A percentile compares a stretch with the other conserved stretches of the same genome.
Evolutionary conservation across 2,329 filamentous ascomycete genomes (phyloP).

Genomic region (Ceratocystis cubensis): DNA sequence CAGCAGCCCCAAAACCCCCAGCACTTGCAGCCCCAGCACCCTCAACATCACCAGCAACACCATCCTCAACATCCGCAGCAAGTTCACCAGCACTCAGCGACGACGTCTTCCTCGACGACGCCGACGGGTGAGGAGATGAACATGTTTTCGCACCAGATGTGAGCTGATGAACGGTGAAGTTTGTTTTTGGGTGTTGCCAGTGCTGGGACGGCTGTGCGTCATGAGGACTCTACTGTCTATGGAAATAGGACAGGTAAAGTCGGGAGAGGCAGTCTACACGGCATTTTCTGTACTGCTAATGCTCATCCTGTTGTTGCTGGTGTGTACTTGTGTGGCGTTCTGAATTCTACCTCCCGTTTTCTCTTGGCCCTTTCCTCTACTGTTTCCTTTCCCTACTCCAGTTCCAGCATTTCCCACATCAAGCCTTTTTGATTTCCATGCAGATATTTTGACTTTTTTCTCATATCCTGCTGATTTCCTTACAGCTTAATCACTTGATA

Average conservation of each 20-base stretch:
- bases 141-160: constrained; percentile 90
- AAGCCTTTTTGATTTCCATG: neutral
- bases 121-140: constrained; percentile 64
- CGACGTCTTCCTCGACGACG: constrained; percentile 19
- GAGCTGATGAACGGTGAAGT: constrained; percentile 32
- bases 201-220: neutral
- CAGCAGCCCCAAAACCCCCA: constrained; percentile 15
- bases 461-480: neutral
- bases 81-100: constrained; percentile 14
- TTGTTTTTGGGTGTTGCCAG: neutral
- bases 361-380: neutral
- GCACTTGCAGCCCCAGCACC: constrained; percentile 30
- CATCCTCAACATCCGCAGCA: constrained; percentile 20
- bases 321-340: neutral
- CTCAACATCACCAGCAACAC: constrained; percentile 18
- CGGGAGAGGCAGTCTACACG: too few species aligned
- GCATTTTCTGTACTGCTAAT: too few species aligned
- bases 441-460: neutral
- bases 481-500: neutral
- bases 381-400: neutral
- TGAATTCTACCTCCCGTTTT: neutral
- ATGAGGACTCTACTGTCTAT: too few species aligned
- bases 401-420: constrained; percentile 13
- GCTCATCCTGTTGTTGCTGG: neutral
- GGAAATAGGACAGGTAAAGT: too few species aligned